Base-by-base conservation (phyloP, 2,329 filamentous ascomycete species). In the Claviceps spartinae region DNA sequence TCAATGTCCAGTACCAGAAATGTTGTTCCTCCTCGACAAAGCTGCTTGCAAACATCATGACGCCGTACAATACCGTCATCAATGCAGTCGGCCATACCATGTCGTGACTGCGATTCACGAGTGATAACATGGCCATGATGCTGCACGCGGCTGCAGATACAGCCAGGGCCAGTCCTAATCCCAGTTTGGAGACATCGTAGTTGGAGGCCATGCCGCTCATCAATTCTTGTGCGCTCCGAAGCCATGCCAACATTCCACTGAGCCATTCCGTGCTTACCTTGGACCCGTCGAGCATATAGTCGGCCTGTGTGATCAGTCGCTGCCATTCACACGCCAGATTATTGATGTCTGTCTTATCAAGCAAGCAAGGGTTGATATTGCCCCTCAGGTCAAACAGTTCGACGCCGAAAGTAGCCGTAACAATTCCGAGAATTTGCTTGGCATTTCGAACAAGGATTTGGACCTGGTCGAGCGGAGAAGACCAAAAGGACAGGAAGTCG, bases 11-110 rank as follows among this genome's bases (percentile, higher is more conserved):
- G 68, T 98, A 97, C 93, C 93, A 98, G 65, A 95, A 96, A 59
- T 97, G 88, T 48, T 98, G 93, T 66, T 98, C 93, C 69, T 98
- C 93, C 67, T 98, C 93, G 2, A 98, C 88, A 65, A 93, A 98
- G 62, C 90, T 97, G 64, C 88, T 95, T 9, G 90, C 91, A 68
- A 97, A 97, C 90, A 97, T 97, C 81, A 96, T 94, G 40, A 80
- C 65, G 1, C 83, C 82, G 62, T 97, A 95, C 0, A 77, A 66
- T 26, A 26, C 42, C 37, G 49, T 30, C 5, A 50, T 40, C 0
- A 82, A 47, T 0, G 77, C 77, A 34, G 82, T 71, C 2, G 76
- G 56, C 3, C 70, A 57, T 49, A 86, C 70, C 3, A 74, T 72
- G 8, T 64, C 57, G 11, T 38, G 18, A 52, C 42, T 0, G 49